These are phyloP conservation scores for Chaetoscypha palmicola DNA, from an alignment of 2,329 filamentous ascomycete genomes.

Conservation along the genomic window DNA sequence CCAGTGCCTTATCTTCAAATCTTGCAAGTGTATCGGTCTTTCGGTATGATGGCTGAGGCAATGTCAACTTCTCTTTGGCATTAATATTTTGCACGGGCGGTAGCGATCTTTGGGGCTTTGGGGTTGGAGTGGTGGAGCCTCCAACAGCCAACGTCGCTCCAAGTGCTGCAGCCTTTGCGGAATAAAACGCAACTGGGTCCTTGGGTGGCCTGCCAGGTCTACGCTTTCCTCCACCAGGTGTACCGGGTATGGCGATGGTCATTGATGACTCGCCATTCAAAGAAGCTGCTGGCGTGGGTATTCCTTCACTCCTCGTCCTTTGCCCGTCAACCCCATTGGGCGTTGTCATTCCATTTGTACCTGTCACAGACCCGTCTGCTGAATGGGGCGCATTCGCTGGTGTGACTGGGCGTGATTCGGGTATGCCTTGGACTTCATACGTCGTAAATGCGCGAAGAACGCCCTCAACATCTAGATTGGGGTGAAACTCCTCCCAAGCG, in stretches of 20 bases:
- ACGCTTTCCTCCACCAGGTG: slow-evolving; percentile 40
- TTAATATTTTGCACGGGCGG: slow-evolving; percentile 62
- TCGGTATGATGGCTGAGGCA: slow-evolving; percentile 69
- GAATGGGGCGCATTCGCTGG: slow-evolving; percentile 32
- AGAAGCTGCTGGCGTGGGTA: slow-evolving; percentile 18
- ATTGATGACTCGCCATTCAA: slow-evolving; percentile 19
- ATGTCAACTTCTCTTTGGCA: slow-evolving; percentile 69
- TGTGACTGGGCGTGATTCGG: slow-evolving; percentile 39
- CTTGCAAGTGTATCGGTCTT: slow-evolving; percentile 71
- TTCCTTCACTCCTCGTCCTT: slow-evolving; percentile 24
- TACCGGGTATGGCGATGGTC: slow-evolving; percentile 32
- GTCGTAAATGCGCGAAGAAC: slow-evolving; percentile 72
- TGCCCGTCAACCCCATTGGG: slow-evolving; percentile 19
- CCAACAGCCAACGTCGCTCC: slow-evolving; percentile 13
- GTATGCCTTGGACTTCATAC: slow-evolving; percentile 75
- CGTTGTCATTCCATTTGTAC: slow-evolving; percentile 26
- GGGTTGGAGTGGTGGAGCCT: slow-evolving; percentile 24
- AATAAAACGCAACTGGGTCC: slow-evolving; percentile 51
- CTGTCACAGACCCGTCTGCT: slow-evolving; percentile 36
- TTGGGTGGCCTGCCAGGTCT: slow-evolving; percentile 60
- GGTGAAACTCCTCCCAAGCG: slow-evolving; percentile 96
- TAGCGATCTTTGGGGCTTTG: slow-evolving; percentile 57
- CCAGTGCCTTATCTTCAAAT: slow-evolving; percentile 78
- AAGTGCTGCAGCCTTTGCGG: slow-evolving; percentile 38
- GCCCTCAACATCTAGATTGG: slow-evolving; percentile 82